phyloP scores from a whole-genome alignment of 805 yeast species.

The Candida manassasensis region DNA sequence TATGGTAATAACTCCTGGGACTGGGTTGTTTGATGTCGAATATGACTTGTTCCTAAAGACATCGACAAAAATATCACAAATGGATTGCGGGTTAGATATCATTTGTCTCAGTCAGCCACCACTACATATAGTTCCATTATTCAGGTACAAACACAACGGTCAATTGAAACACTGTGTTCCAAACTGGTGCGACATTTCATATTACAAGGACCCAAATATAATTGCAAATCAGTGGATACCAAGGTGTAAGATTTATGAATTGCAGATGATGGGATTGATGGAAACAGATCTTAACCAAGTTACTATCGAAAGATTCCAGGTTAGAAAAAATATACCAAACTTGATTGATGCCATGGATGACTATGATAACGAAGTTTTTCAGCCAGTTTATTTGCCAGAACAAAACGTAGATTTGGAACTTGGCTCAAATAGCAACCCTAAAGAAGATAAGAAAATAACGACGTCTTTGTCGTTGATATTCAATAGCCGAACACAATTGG shows the following conservation, averaged over 20 bases:
- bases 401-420: not conserved
- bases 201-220: conserved; percentile 62
- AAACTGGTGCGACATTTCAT: conserved; percentile 92
- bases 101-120: conserved; percentile 90
- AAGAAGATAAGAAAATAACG: conserved; percentile 3
- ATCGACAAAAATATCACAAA: conserved; percentile 64
- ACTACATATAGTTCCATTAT: conserved; percentile 83
- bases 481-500: conserved; percentile 12
- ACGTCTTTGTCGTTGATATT: conserved; percentile 24
- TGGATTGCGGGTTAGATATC: conserved; percentile 85
- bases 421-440: not conserved
- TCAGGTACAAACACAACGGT: conserved; percentile 56
- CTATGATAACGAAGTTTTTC: conserved; percentile 61
- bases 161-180: conserved; percentile 75
- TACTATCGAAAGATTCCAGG: conserved; percentile 55
- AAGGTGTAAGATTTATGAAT: conserved; percentile 85
- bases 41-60: conserved; percentile 70
- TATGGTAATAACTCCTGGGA: conserved; percentile 82
- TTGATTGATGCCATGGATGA: conserved; percentile 58
- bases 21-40: conserved; percentile 91
- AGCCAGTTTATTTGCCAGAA: conserved; percentile 12
- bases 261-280: conserved; percentile 98
- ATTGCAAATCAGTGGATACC: conserved; percentile 74
- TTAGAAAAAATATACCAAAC: conserved; percentile 28
- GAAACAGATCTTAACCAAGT: conserved; percentile 79